Evolutionary conservation across 495 filamentous ascomycete genomes (phyloP).

Genomic region (Hypoxylon fuscum): DNA sequence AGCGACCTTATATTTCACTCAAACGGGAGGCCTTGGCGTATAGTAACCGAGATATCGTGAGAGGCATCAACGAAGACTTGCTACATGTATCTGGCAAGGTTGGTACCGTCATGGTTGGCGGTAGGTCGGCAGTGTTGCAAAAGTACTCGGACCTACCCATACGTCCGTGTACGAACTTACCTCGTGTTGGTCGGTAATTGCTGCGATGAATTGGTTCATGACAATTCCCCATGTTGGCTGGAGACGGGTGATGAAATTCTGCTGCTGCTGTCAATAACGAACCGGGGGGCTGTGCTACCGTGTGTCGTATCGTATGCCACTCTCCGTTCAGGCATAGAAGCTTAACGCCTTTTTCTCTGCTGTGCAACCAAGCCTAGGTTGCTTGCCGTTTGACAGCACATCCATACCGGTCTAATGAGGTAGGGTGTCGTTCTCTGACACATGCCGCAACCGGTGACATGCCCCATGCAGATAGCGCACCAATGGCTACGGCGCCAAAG

Average conservation of each 20-base stretch:
- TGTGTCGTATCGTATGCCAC: slow-evolving; percentile 21
- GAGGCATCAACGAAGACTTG: slow-evolving; percentile 13
- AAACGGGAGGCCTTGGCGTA: slow-evolving; percentile 10
- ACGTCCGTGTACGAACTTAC: slow-evolving; percentile 12
- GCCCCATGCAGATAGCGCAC: slow-evolving; percentile 14
- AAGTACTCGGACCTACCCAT: not conserved
- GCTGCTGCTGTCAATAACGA: slow-evolving; percentile 23
- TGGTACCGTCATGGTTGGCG: slow-evolving; percentile 11
- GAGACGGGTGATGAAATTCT: slow-evolving; percentile 25
- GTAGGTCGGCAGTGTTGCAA: slow-evolving; percentile 22
- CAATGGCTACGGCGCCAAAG: slow-evolving; percentile 12
- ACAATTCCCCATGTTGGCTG: slow-evolving; percentile 19
- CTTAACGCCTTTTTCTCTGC: slow-evolving; percentile 21
- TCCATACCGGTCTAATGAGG: not conserved
- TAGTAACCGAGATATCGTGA: slow-evolving; percentile 27
- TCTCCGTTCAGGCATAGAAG: slow-evolving; percentile 27
- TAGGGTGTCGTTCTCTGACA: slow-evolving; percentile 22
- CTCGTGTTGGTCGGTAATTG: slow-evolving; percentile 18
- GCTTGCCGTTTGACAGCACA: slow-evolving; percentile 32
- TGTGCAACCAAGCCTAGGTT: slow-evolving; percentile 27
- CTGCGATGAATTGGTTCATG: slow-evolving; percentile 15
- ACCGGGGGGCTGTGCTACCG: slow-evolving; percentile 14
- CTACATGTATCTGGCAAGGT: slow-evolving; percentile 5
- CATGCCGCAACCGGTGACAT: slow-evolving; percentile 28
- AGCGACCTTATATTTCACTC: slow-evolving; percentile 27